Evolutionary conservation across 108 stramenopile species (phyloP), one percentile per base, ranked within the genome.

Genomic region (Bacterosira constricta): DNA sequence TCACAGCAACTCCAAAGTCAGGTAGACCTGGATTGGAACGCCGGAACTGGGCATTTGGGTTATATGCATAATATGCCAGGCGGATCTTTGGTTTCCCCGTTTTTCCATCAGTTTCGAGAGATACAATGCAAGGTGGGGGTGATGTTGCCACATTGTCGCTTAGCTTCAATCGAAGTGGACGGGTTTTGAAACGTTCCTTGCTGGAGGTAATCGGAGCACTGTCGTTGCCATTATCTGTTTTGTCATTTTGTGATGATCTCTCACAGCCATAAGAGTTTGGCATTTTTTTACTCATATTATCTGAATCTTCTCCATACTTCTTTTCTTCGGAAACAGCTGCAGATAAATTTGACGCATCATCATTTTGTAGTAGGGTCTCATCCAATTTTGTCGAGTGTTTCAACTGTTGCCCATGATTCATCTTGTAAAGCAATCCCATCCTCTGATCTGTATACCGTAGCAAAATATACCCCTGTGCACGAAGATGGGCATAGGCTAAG

Each of bases 401-500:
- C 63, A 7, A 21, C 30, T 11, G 25, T 47, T 51, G 35, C 30
- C 10, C 31, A n/a, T 21, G 17, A 42, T 62, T 58, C 57, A 63
- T 34, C 27, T 10, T 37, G 8, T 30, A n/a, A 23, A 87, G 37
- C 13, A 88, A 50, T 10, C 54, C 49, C n/a, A 85, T 65, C 56
- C 93, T 88, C 30, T 81, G 30, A 0, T 79, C 58, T 8, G 79
- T 52, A 54, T 92, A 88, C 18, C 93, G 75, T 21, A 90, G 59
- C 17, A 92, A 80, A 30, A 86, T 85, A 83, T 85, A 95, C 25
- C 80, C 81, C 55, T 95, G 93, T 4, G 71, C 58, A 47, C 93
- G 87, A 46, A 95, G 77, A 83, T 95, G 91, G 25, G 89, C 80
- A 81, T 90, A 95, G 0, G 87, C 80, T 37, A 90, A 60, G 39